Base-by-base conservation (phyloP, 129 eudicot species). In the Pittosporum tobira region DNA sequence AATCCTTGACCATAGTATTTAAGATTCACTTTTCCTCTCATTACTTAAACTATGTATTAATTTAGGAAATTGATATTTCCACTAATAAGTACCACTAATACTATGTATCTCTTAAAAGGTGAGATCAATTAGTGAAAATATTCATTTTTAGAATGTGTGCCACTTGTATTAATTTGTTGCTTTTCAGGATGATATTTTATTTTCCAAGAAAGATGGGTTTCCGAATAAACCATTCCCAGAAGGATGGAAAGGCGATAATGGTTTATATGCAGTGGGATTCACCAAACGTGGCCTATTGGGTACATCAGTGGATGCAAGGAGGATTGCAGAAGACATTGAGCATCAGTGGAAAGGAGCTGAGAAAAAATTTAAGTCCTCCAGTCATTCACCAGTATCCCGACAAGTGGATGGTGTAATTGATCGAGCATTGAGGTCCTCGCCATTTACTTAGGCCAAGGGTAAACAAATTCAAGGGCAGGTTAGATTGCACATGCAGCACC, bases 221-320 rank as follows among this genome's bases (percentile, higher is more conserved):
- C 88, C 88, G 27, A 63, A 13, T 30, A 64, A 81, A 60, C 72
- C 71, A 51, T 81, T 75, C 37, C 83, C 88, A 3, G 75, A 75
- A 40, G 85, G 94, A 42, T 85, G 94, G 94, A 85, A 85, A 70
- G 94, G 94, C 12, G 69, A 74, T 31, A 48, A 63, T 29, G 85
- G 94, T 26, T 61, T 85, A 43, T 85, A 85, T 45, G 79, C 88
- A 0, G 71, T 73, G 2, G 94, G 94, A 6, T 85, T 85, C 66
- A 57, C 83, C 22, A 81, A 68, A 50, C 85, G 81, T 19, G 94
- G 94, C 30, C 61, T 85, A 27, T 60, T 73, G 0, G 88, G 94
- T 20, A 68, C 85, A 15, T 85, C 94, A 11, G 57, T 69, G 37
- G 88, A 85, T 11, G 88, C 94, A 27, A 29, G 29, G 19, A 70